A percentile compares a stretch with the other conserved stretches of the same genome.
Evolutionary conservation across 257 asterid species (phyloP).

Genomic region (Penstemon eatonii): DNA sequence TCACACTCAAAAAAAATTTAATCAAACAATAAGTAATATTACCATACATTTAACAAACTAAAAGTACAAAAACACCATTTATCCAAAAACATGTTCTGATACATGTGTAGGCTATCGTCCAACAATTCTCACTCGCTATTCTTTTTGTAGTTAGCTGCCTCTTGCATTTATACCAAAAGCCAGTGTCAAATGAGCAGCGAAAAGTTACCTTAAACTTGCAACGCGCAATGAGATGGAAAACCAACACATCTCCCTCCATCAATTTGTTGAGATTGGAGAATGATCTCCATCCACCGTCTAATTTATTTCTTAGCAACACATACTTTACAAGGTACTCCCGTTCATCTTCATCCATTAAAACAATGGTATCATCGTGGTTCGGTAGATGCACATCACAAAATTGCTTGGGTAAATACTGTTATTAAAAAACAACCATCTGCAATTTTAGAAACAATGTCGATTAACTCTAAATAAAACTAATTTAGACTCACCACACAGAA

Average conservation of each 20-base stretch:
- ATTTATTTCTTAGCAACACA: conserved; percentile 37
- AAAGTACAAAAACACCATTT: neutral
- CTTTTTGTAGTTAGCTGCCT: neutral
- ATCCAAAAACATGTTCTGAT: neutral
- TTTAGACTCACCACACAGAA: conserved; percentile 46
- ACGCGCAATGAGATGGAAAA: conserved; percentile 42
- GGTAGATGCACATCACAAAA: conserved; percentile 43
- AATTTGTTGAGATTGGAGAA: conserved; percentile 44
- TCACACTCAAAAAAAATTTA: neutral
- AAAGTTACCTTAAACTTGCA: conserved; percentile 45
- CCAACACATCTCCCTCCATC: conserved; percentile 43
- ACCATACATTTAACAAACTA: neutral
- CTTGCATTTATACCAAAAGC: neutral
- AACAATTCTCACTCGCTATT: neutral
- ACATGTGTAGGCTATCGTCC: neutral
- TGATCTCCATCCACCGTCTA: conserved; percentile 61
- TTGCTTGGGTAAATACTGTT: conserved; percentile 40
- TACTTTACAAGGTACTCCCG: conserved; percentile 35
- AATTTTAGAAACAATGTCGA: neutral
- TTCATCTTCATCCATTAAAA: conserved; percentile 38
- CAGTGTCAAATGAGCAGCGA: neutral
- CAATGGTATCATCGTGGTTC: conserved; percentile 28
- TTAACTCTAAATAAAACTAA: neutral
- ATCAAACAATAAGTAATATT: neutral
- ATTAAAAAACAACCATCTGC: neutral